Evolutionary conservation across 2,329 filamentous ascomycete genomes (phyloP), one percentile per base, ranked within the genome.

Genomic region (Xylariomycetidae sp.): DNA sequence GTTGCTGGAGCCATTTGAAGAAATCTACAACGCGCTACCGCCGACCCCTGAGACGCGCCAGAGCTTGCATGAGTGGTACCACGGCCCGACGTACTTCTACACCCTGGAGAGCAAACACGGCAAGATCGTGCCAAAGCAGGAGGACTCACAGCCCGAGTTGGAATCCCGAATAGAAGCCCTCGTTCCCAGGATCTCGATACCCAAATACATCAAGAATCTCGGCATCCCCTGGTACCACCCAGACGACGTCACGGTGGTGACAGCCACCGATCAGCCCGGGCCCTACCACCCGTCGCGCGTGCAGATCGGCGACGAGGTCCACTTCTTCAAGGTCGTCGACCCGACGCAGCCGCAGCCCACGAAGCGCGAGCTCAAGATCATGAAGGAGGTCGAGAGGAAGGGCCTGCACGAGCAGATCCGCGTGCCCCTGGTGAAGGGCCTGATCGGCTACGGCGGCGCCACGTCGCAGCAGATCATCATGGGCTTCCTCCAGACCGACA

Each of bases 301-400:
- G 8, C 30, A 27, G 20, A 31, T 23, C 27, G 35, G 30, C 4
- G 30, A 32, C 4, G 29, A 19, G 3, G 28, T 16, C 22, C 30
- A 40, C 16, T 36, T 32, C 17, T 29, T 40, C 33, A 36, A 40
- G 16, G 22, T n/a, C 5, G 33, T 33, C 10, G 37, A 36, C 19
- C 18, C 25, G 3, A 12, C 19, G 8, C 33, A 40, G 25, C 25
- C 33, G 10, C 27, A 31, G 18, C 28, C 37, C 3, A 40, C 37
- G 11, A 36, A 27, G 26, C 29, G 37, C 10, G 37, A 40, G 15
- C 25, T 40, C n/a, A n/a, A n/a, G n/a, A n/a, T n/a, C n/a, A n/a
- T n/a, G n/a, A 25, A 33, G 8, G 18, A 35, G n/a, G 32, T 38
- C 5, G 32, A 38, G 29, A 16, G 16, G 3, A 35, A 34, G 12